These are phyloP conservation scores for Dissophora globulifera DNA, from an alignment of 192 early-diverging fungal genomes.

Conservation along the genomic window DNA sequence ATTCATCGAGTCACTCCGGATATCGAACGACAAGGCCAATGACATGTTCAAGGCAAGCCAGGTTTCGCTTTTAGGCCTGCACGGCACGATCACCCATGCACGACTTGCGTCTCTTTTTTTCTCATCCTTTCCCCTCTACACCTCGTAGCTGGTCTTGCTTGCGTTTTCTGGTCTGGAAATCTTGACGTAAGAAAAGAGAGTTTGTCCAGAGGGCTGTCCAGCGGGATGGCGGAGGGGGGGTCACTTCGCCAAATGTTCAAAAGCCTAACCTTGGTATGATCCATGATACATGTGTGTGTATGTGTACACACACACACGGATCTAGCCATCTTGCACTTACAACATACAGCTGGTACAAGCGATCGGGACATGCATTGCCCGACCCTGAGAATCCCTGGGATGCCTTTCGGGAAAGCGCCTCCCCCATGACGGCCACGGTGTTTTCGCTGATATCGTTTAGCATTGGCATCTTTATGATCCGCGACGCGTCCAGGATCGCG, in stretches of 20 bases:
- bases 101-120: too few relatives aligned
- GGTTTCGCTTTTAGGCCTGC: not conserved
- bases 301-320: too few relatives aligned
- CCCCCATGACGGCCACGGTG: constrained; percentile 14
- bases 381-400: constrained; percentile 3
- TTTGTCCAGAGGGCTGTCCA: not conserved
- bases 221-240: not conserved
- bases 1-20: constrained; percentile 25
- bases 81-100: too few relatives aligned
- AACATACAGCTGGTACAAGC: constrained; percentile 11
- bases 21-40: constrained; percentile 38
- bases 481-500: constrained; percentile 14
- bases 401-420: constrained; percentile 17
- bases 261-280: too few relatives aligned
- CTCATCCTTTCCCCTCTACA: too few relatives aligned
- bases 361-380: not conserved
- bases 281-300: too few relatives aligned
- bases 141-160: constrained; percentile 21
- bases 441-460: constrained; percentile 37
- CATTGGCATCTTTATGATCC: constrained; percentile 32
- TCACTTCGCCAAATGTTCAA: too few relatives aligned
- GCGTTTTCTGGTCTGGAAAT: constrained; percentile 36
- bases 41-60: constrained; percentile 30
- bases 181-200: constrained; percentile 26
- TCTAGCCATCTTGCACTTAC: constrained; percentile 33